These are phyloP conservation scores for Rutstroemia sp. DNA, from an alignment of 2,329 filamentous ascomycete genomes.

Conservation along the genomic window DNA sequence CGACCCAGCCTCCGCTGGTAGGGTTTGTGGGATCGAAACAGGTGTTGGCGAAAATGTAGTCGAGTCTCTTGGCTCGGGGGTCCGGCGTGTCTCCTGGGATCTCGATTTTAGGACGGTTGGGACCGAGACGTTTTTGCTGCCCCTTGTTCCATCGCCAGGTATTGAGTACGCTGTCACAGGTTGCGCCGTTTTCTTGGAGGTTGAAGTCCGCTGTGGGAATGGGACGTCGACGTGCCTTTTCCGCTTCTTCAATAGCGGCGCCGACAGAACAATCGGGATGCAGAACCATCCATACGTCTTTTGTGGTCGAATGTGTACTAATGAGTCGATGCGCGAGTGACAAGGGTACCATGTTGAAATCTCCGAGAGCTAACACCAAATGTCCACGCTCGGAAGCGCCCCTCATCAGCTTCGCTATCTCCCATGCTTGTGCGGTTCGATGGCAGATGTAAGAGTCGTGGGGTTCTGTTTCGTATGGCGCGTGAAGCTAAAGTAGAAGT, in stretches of 20 bases:
- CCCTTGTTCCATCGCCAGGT: constrained; percentile 85
- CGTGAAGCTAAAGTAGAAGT: constrained; percentile 57
- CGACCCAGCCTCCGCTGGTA: constrained; percentile 49
- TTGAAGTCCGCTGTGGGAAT: constrained; percentile 75
- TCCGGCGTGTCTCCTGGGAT: constrained; percentile 63
- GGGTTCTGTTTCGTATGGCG: constrained; percentile 74
- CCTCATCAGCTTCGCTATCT: constrained; percentile 82
- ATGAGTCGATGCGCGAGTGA: constrained; percentile 81
- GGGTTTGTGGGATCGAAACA: constrained; percentile 31
- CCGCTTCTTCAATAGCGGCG: constrained; percentile 57
- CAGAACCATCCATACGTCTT: constrained; percentile 76
- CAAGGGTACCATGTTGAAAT: constrained; percentile 93
- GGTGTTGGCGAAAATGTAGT: constrained; percentile 83
- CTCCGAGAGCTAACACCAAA: constrained; percentile 77
- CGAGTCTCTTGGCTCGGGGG: constrained; percentile 73
- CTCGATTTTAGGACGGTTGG: constrained; percentile 50
- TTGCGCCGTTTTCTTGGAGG: constrained; percentile 72
- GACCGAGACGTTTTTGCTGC: constrained; percentile 59
- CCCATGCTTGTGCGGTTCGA: constrained; percentile 88
- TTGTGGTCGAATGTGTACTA: constrained; percentile 66
- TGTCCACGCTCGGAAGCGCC: constrained; percentile 74
- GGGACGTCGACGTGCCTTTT: constrained; percentile 56
- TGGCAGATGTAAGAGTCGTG: constrained; percentile 86
- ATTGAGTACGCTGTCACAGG: constrained; percentile 79
- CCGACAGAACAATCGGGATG: constrained; percentile 81